phyloP scores from a whole-genome alignment of 805 yeast species.

The Candida ascalaphidarum region DNA sequence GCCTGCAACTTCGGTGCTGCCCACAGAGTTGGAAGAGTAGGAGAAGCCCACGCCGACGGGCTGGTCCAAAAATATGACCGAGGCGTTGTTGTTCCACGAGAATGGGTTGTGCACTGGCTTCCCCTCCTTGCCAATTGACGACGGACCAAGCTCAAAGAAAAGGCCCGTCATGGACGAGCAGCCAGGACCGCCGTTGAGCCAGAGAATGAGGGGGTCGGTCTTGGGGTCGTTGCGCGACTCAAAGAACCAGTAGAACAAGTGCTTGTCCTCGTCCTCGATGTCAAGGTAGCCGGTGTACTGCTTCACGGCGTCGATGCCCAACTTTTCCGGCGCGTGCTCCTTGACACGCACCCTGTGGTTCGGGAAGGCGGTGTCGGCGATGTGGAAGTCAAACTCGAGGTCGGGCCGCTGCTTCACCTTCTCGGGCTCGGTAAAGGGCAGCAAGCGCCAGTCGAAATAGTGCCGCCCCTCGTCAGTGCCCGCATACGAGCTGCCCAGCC shows the following conservation, averaged over 20 bases:
- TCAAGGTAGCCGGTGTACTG: conserved; percentile 86
- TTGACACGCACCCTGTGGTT: conserved; percentile 17
- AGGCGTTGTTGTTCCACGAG: conserved; percentile 90
- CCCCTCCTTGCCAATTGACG: conserved; percentile 57
- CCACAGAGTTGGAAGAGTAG: conserved; percentile 53
- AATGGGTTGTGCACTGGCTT: conserved; percentile 71
- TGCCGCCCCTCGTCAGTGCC: conserved; percentile 42
- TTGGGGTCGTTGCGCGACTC: conserved; percentile 84
- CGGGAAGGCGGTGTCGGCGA: conserved; percentile 28
- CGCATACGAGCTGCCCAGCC: conserved; percentile 55
- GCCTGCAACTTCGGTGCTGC: conserved; percentile 75
- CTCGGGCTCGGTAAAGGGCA: too few species aligned
- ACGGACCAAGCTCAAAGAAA: conserved; percentile 87
- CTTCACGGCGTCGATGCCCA: conserved; percentile 76
- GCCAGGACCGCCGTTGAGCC: conserved; percentile 98
- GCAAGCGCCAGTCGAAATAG: too few species aligned
- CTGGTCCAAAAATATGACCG: conserved; percentile 86
- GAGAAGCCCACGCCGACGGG: conserved; percentile 93
- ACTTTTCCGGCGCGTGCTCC: conserved; percentile 3
- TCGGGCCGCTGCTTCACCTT: conserved; percentile 12
- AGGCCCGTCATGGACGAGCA: conserved; percentile 88
- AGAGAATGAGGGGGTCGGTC: conserved; percentile 78
- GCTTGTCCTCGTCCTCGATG: conserved; percentile 74
- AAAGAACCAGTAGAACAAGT: conserved; percentile 89
- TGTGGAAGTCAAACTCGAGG: conserved; percentile 26